These are phyloP conservation scores for Lolium rigidum DNA, from an alignment of 176 grass and related monocot species.

Conservation along the genomic window DNA sequence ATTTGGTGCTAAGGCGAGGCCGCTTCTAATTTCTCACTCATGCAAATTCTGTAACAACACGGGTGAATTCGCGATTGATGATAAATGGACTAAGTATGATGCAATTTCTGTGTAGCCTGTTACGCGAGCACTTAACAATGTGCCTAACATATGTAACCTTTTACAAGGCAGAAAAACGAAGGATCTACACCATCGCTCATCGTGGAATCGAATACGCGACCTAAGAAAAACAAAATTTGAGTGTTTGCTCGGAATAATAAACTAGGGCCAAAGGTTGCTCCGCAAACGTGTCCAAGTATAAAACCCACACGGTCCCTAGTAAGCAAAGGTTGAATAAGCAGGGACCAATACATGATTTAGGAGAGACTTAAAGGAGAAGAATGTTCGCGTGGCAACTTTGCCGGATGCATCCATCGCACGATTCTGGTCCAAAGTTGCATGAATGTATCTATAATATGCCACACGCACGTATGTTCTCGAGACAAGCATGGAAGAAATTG, in stretches of 20 bases:
- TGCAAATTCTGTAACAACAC: too few species aligned
- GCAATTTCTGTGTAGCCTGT: too few species aligned
- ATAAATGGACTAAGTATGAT: too few species aligned
- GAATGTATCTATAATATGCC: too few species aligned
- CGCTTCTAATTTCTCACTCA: too few species aligned
- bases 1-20: too few species aligned
- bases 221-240: too few species aligned
- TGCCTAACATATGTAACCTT: neutral
- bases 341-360: neutral
- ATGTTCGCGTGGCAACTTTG: conserved; percentile 19
- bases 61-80: too few species aligned
- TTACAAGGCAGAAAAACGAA: too few species aligned
- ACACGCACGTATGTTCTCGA: neutral
- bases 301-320: neutral
- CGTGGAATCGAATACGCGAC: too few species aligned
- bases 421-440: neutral
- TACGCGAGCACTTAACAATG: too few species aligned
- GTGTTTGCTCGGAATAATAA: neutral
- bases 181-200: too few species aligned
- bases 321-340: neutral
- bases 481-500: neutral
- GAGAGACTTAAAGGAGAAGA: conserved; percentile 51
- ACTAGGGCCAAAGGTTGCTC: neutral
- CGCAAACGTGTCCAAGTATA: neutral
- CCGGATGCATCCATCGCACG: neutral